Conservation (phyloP, 805 yeast genomes). For the Hanseniaspora mollemarum region DNA sequence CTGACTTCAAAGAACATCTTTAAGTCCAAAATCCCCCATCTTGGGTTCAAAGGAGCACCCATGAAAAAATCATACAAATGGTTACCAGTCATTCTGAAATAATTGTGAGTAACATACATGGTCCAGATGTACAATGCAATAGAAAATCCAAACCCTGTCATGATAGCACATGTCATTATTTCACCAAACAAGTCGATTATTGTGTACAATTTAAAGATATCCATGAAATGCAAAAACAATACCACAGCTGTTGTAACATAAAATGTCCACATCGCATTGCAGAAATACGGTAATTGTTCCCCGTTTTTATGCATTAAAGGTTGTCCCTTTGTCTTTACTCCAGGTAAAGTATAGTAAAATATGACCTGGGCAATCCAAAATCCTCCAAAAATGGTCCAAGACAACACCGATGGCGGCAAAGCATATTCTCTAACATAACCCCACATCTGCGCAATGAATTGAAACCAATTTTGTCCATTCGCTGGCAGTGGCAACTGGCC, state of each 20-base stretch:
- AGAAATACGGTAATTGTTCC: constrained; percentile 77
- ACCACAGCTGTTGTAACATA: constrained; percentile 54
- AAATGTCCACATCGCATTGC: constrained; percentile 82
- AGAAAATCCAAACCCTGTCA: constrained; percentile 61
- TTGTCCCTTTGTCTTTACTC: constrained; percentile 90
- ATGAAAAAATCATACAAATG: constrained; percentile 82
- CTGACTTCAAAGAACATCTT: constrained; percentile 97
- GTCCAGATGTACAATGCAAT: constrained; percentile 61
- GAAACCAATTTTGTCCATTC: constrained; percentile 35
- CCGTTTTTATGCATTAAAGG: constrained; percentile 73
- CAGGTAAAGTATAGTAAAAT: constrained; percentile 78
- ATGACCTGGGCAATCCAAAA: constrained; percentile 59
- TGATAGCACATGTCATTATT: constrained; percentile 84
- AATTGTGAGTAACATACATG: constrained; percentile 53
- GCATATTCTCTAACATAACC: constrained; percentile 41
- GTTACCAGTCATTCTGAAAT: constrained; percentile 85
- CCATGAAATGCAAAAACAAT: constrained; percentile 56
- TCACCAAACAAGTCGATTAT: constrained; percentile 76
- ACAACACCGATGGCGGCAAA: constrained; percentile 41
- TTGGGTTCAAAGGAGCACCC: constrained; percentile 96
- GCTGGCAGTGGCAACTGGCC: constrained; percentile 66
- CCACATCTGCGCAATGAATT: constrained; percentile 38
- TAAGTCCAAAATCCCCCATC: constrained; percentile 82
- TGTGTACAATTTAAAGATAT: constrained; percentile 60
- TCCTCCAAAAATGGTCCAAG: constrained; percentile 60